Base-by-base conservation (phyloP, 2,329 filamentous ascomycete genomes). In the Phialemonium atrogriseum region DNA sequence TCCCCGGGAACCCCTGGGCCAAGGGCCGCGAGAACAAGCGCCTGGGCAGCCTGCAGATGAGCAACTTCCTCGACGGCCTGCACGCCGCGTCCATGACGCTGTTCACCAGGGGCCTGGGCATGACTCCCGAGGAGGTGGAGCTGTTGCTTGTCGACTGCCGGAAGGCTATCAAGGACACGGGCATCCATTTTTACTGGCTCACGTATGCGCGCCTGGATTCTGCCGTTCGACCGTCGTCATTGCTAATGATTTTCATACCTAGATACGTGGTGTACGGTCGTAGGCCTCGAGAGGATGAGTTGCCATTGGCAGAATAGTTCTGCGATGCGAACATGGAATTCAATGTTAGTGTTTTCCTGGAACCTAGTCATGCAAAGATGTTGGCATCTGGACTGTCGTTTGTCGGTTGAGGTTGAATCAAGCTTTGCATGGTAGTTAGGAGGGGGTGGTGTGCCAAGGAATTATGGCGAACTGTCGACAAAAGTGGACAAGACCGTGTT, bases 1-100 rank as follows among this genome's bases (percentile, higher is more conserved):
- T 47, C 17, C 43, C 47, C 12, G 49, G 46, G 29, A 54, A 53
- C 30, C 38, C 48, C 3, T 55, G 51, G 50, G 46, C 51, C 7
- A 40, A 44, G 24, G 41, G 49, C 14, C 37, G 36, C 15, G 45
- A 42, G 13, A 38, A 42, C 26, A 53, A 48, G 41, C 44, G 35
- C 11, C 35, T 52, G 11, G 49, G 51, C 7, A 34, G 39, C 14
- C 52, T 48, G 49, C 42, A 47, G 15, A 43, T 49, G 44, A 43
- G 41, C 6, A 53, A 52, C 32, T 46, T 50, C n/a, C 35, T 40
- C 24, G 41, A 43, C 7, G 50, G 46, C n/a, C 20, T 52, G 21
- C 40, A 47, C 15, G 49, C 44, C 11, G 43, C 51, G 10, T 50
- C 43, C 9, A 43, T 47, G 38, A 43, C 45, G 5, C 36, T 48